These are phyloP conservation scores for Paratrypanosoma confusum DNA, from an alignment of 208 protist species.

Conservation along the genomic window DNA sequence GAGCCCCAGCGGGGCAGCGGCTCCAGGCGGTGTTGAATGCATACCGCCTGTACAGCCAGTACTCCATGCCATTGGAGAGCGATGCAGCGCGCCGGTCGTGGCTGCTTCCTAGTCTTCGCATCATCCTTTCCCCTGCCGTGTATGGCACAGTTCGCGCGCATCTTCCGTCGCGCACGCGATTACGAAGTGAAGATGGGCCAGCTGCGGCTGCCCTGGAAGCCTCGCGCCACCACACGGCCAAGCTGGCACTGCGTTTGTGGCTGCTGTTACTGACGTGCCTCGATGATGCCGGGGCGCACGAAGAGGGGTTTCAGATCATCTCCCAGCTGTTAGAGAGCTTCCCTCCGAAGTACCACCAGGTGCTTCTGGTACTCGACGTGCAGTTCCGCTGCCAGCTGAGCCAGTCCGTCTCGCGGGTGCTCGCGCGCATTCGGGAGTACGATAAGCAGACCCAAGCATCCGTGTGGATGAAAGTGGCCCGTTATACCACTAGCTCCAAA, in stretches of 20 bases:
- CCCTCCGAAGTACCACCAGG: constrained; percentile 38
- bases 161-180: no score
- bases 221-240: no score
- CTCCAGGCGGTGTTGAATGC: no score
- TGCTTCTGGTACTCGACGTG: constrained; percentile 36
- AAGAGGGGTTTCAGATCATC: constrained; percentile 35
- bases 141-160: no score
- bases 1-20: constrained; percentile 16
- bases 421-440: constrained; percentile 24
- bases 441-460: constrained; percentile 48
- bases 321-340: constrained; percentile 30
- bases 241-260: no score
- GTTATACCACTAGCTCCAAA: constrained; percentile 11
- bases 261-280: constrained; percentile 11
- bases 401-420: constrained; percentile 19
- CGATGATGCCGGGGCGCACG: constrained; percentile 13
- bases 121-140: no score
- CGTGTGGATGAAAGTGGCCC: constrained; percentile 56
- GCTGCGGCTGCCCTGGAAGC: no score
- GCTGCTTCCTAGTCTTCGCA: no score
- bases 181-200: no score
- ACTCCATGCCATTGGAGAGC: no score
- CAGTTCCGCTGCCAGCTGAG: constrained; percentile 33
- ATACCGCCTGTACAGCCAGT: no score
- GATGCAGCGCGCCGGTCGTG: no score